Evolutionary conservation across 1,139 yeast species (phyloP).

Genomic region (Geotrichum candidum): DNA sequence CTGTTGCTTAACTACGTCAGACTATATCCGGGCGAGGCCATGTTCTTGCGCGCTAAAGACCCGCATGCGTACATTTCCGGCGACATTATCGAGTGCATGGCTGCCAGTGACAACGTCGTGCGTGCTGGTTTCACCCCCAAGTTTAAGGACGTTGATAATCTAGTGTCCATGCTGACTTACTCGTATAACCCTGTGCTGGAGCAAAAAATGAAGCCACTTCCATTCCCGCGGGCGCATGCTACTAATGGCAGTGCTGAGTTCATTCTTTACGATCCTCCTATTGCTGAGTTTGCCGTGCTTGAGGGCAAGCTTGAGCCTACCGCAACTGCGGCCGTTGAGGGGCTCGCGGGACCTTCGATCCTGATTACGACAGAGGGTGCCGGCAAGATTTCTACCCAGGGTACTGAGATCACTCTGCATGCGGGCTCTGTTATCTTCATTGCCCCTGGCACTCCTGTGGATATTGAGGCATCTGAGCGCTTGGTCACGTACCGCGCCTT

Average conservation of each 20-base stretch:
- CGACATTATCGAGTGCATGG: constrained; percentile 98
- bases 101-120: constrained; percentile 95
- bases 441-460: constrained; percentile 67
- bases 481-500: constrained; percentile 28
- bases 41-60: constrained; percentile 93
- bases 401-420: constrained; percentile 37
- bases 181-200: constrained; percentile 82
- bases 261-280: constrained; percentile 86
- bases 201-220: constrained; percentile 76
- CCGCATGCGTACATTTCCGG: constrained; percentile 97
- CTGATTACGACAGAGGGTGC: constrained; percentile 75
- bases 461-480: constrained; percentile 42
- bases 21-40: constrained; percentile 88
- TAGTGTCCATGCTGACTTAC: constrained; percentile 88
- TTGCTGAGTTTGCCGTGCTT: constrained; percentile 88
- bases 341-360: constrained; percentile 80
- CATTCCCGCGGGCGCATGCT: constrained; percentile 61
- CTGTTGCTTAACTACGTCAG: constrained; percentile 81
- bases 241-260: constrained; percentile 48
- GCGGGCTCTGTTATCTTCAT: constrained; percentile 80
- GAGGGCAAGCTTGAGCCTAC: constrained; percentile 54
- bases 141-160: constrained; percentile 86
- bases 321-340: constrained; percentile 44
- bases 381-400: constrained; percentile 52
- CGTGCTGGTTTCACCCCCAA: constrained; percentile 98